Base-by-base conservation (phyloP, 1,284 basidiomycete genomes). In the Cutaneotrichosporon spelunceum region DNA sequence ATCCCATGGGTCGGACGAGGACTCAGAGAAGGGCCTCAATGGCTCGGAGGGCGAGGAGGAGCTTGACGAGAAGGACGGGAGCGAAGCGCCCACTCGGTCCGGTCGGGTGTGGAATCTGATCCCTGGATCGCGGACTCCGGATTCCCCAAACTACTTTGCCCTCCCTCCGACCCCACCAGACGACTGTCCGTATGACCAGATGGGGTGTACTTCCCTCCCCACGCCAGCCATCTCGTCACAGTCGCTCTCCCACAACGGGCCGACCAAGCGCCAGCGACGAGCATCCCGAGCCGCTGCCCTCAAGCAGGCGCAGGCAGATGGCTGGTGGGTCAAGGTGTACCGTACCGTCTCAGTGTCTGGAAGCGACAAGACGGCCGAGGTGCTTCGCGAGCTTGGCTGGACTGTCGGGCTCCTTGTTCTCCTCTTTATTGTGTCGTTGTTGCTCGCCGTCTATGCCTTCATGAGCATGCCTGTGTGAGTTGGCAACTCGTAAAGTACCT, bases 401-500 rank as follows among this genome's bases (percentile, higher is more conserved):
- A 78, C 76, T 5, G 70, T 80, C 10, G 71, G 70, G 8, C 56
- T 70, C 16, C 64, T 80, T 45, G 76, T 71, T 0, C 62, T 65
- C 14, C 66, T 72, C 6, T 79, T 80, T 57, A 63, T 79, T 27
- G 67, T 73, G 50, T 78, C 75, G 29, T 63, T 74, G 19, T 71
- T 68, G 3, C 42, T 78, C 39, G 78, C 74, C 3, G 55, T 78
- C 16, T 76, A 71, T 65, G 56, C 75, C 50, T 59, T 79, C 36
- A 64, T 69, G 56, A 70, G 72, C 36, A 65, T 80, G 66, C 79
- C 79, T 27, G 79, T 80, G 78, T 79, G 62, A 72, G 77, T 75
- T 13, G 7, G 27, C 13, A 14, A 21, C 49, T 10, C 14, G 1
- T 6, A 26, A 7, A 13, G 5, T 5, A 8, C 19, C 60, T 62